Base-by-base conservation (phyloP, 306 rosid genomes). In the Rosa persica region DNA sequence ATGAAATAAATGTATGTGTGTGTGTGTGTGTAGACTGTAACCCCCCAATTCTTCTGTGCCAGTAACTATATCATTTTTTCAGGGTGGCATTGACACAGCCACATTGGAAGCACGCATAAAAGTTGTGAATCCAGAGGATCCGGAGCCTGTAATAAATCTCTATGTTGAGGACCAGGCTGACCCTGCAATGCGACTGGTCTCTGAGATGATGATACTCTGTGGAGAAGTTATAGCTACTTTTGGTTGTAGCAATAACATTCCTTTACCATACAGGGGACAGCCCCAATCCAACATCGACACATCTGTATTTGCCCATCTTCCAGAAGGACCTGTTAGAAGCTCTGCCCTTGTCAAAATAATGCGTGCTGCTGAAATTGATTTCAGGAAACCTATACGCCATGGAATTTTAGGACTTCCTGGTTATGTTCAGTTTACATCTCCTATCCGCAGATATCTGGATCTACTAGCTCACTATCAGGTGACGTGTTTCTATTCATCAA, bases 311-410 rank as follows among this genome's bases (percentile, higher is more conserved):
- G 76, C 93, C 43, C 94, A 91, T 83, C 99, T 96, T 85, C 99
- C 97, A 73, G 99, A 93, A 88, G 99, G 99, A 71, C 98, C 99
- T 23, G 96, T 96, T 83, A 89, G 99, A 82, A 93, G 94, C 86
- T 88, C 84, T 84, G 93, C 99, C 51, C 83, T 96, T 23, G 90
- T 96, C 79, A 93, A 52, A 87, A 69, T 84, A 86, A 89, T 96
- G 96, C 97, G 99, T 54, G 97, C 97, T 66, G 99, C 99, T 80
- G 98, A 93, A 90, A 87, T 93, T 69, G 98, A 96, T 90, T 93
- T 91, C 90, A 87, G 99, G 86, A 93, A 93, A 81, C 99, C 99
- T 40, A 84, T 86, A 67, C 90, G 97, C 70, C 99, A 96, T 82
- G 98, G 98, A 77, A 70, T 85, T 78, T 84, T 93, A 85, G 99